Evolutionary conservation across 2,329 filamentous ascomycete species (phyloP).

Genomic region (Fusarium xyrophilum): DNA sequence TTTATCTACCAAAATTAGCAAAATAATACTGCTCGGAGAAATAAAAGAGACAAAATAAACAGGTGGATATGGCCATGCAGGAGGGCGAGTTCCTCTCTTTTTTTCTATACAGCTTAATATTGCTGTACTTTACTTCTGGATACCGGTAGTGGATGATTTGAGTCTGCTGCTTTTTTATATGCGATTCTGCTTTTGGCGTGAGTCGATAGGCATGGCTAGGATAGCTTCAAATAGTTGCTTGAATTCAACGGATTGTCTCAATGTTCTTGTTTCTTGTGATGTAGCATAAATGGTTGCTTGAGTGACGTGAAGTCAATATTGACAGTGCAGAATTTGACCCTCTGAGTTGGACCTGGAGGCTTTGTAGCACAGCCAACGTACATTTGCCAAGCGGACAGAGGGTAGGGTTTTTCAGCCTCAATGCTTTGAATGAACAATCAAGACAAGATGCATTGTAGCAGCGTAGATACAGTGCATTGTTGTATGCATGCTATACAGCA

Average conservation of each 20-base stretch:
- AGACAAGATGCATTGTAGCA: no score
- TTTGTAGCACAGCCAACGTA: no score
- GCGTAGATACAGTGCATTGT: neutral
- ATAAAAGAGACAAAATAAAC: constrained; percentile 10
- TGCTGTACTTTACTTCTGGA: constrained; percentile 26
- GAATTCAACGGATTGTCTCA: constrained; percentile 33
- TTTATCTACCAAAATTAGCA: constrained; percentile 13
- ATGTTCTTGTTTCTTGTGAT: neutral
- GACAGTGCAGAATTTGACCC: neutral
- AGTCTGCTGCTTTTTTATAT: constrained; percentile 32
- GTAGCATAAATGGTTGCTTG: neutral
- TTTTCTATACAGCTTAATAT: constrained; percentile 24
- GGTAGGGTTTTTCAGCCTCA: no score
- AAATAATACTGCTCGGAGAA: constrained; percentile 14
- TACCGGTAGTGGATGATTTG: constrained; percentile 29
- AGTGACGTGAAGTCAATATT: neutral
- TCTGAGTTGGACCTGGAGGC: no score
- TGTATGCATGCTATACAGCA: neutral
- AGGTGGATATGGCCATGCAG: constrained; percentile 14
- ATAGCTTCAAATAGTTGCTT: constrained; percentile 26
- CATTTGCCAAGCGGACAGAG: no score
- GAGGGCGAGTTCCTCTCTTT: constrained; percentile 1
- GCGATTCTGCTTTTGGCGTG: constrained; percentile 23
- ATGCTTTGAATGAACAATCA: neutral
- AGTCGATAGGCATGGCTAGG: constrained; percentile 27